Conservation (phyloP, 371 early-diverging fungal species). For the Thermomucor indicae-seudaticae region DNA sequence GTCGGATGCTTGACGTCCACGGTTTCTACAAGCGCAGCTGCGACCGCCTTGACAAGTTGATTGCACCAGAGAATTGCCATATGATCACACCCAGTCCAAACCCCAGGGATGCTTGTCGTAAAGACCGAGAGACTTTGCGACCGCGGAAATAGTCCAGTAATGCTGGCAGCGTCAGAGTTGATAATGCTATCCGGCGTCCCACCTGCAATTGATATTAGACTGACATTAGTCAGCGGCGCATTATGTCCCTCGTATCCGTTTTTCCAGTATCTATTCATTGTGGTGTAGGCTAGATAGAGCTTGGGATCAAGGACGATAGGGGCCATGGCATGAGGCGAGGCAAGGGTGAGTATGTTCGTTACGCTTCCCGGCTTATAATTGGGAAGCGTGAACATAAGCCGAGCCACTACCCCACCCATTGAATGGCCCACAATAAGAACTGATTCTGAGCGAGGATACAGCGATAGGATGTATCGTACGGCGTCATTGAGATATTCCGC, state of each 20-base stretch:
- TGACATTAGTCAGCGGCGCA: conserved; percentile 25
- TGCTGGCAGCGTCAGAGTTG: conserved; percentile 66
- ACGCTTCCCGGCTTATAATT: conserved; percentile 66
- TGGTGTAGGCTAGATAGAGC: conserved; percentile 58
- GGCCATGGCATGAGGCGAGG: conserved; percentile 83
- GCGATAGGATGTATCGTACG: conserved; percentile 72
- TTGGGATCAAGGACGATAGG: conserved; percentile 72
- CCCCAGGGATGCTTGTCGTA: conserved; percentile 74
- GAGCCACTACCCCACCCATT: conserved; percentile 95
- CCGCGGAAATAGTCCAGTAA: conserved; percentile 55
- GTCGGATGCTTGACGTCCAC: conserved; percentile 46
- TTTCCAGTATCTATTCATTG: conserved; percentile 59
- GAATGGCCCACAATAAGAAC: conserved; percentile 90
- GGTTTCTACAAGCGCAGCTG: conserved; percentile 48
- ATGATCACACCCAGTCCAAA: conserved; percentile 91
- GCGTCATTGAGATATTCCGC: conserved; percentile 84
- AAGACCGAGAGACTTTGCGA: conserved; percentile 66
- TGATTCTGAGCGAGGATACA: conserved; percentile 55
- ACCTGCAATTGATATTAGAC: conserved; percentile 83
- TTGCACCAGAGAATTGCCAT: conserved; percentile 92
- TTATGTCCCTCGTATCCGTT: conserved; percentile 19
- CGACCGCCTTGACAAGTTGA: conserved; percentile 67
- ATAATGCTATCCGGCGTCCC: conserved; percentile 84
- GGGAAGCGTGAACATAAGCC: conserved; percentile 64
- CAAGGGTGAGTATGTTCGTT: conserved; percentile 81